phyloP scores from a whole-genome alignment of 129 eudicot species.

The Pittosporum tobira region DNA sequence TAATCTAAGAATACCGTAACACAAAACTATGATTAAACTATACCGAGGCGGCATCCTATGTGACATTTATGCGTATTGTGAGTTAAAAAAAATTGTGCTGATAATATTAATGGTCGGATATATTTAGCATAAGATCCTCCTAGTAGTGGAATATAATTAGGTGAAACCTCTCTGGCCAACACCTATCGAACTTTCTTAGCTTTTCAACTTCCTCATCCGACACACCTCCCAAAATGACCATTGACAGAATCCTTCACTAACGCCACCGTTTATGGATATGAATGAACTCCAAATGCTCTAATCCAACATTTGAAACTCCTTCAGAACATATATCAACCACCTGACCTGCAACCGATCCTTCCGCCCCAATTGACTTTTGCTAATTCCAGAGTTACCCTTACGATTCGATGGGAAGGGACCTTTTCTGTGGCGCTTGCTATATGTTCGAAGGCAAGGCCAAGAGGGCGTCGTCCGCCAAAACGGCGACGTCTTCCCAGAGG shows the following conservation, averaged over 20 bases:
- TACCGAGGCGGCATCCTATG: no score
- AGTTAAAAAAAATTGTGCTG: no score
- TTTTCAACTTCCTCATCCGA: slow-evolving; percentile 36
- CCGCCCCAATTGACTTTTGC: slow-evolving; percentile 53
- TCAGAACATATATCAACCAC: slow-evolving; percentile 45
- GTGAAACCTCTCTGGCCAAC: no score
- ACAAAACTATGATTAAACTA: no score
- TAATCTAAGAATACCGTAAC: no score
- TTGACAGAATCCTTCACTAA: slow-evolving; percentile 49
- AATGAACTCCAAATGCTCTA: slow-evolving; percentile 40
- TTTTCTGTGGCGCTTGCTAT: slow-evolving; percentile 26
- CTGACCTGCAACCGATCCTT: slow-evolving; percentile 58
- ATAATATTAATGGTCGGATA: no score
- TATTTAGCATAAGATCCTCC: no score
- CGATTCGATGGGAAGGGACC: slow-evolving; percentile 20
- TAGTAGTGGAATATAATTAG: no score
- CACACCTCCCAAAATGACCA: slow-evolving; percentile 56
- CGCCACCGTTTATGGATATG: slow-evolving; percentile 57
- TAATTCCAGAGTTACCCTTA: slow-evolving; percentile 27
- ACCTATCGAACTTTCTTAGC: slow-evolving; percentile 38
- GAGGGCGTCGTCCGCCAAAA: slow-evolving; percentile 46
- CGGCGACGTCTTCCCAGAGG: slow-evolving; percentile 41
- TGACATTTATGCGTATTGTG: no score
- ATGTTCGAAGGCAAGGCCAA: slow-evolving; percentile 40
- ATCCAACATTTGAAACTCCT: slow-evolving; percentile 28